Evolutionary conservation across 495 filamentous ascomycete species (phyloP).

Genomic region (Cercophora sp.): DNA sequence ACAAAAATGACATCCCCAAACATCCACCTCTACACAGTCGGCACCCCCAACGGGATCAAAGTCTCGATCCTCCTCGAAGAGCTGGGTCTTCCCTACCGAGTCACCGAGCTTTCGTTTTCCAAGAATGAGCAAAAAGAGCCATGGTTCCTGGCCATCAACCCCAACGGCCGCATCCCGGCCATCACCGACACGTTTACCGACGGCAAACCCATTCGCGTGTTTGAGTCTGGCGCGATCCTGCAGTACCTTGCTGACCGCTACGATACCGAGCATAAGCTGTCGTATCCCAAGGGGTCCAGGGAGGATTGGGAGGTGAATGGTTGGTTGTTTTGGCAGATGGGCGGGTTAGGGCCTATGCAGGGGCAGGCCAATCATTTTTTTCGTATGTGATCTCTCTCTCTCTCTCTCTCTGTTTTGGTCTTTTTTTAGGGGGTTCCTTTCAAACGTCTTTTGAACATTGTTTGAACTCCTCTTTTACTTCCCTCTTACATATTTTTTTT

Average conservation of each 20-base stretch:
- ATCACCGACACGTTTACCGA: constrained; percentile 72
- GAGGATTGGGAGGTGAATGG: constrained; percentile 76
- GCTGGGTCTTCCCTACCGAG: constrained; percentile 65
- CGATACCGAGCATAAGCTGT: constrained; percentile 79
- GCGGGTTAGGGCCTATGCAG: constrained; percentile 89
- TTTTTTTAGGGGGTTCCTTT: no score
- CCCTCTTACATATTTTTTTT: no score
- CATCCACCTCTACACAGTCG: constrained; percentile 51
- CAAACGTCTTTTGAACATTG: no score
- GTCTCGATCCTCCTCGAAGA: constrained; percentile 89
- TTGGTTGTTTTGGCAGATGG: constrained; percentile 64
- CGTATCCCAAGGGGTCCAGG: constrained; percentile 66
- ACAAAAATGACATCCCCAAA: constrained; percentile 27
- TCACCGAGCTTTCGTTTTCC: constrained; percentile 63
- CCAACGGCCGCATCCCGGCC: constrained; percentile 93
- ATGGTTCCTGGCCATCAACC: constrained; percentile 91
- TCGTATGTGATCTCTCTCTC: no score
- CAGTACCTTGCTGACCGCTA: constrained; percentile 80
- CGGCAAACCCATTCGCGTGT: constrained; percentile 69
- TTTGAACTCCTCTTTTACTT: no score
- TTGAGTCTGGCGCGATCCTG: constrained; percentile 82
- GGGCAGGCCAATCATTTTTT: constrained; percentile 86
- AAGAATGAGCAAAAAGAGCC: constrained; percentile 69
- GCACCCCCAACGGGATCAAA: constrained; percentile 75
- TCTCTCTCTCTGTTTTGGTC: no score